Evolutionary conservation across 2,329 filamentous ascomycete species (phyloP).

Genomic region (Aureobasidium sp.): DNA sequence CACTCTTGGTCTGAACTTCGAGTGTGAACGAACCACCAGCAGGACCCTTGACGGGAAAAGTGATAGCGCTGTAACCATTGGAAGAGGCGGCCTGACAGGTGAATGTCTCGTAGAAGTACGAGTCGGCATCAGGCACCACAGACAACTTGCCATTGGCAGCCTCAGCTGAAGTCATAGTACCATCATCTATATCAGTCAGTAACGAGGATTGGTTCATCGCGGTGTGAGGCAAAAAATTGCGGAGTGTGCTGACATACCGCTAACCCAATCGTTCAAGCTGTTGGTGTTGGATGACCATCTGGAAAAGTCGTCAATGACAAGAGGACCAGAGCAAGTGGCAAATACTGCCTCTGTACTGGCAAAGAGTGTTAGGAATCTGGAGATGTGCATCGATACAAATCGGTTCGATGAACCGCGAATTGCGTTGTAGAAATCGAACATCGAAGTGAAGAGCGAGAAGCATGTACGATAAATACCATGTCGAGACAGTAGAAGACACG

Average conservation of each 20-base stretch:
- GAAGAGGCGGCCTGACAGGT: background rate
- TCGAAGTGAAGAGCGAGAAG: background rate
- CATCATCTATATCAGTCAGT: background rate
- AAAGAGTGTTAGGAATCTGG: background rate
- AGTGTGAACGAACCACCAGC: background rate
- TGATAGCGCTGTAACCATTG: background rate
- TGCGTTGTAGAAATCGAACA: background rate
- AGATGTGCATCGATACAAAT: background rate
- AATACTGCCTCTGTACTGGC: background rate
- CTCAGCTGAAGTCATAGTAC: background rate
- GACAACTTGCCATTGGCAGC: background rate
- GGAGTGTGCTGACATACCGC: too few species aligned
- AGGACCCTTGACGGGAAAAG: background rate
- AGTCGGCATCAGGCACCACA: background rate
- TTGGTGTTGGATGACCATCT: background rate
- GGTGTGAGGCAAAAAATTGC: too few species aligned
- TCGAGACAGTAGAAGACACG: background rate
- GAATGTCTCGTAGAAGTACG: background rate
- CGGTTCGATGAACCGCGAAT: background rate
- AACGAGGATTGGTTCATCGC: too few species aligned
- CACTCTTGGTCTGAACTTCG: background rate
- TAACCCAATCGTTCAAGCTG: background rate
- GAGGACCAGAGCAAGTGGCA: background rate
- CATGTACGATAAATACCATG: background rate
- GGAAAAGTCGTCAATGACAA: background rate